Base-by-base conservation (phyloP, 2,329 filamentous ascomycete genomes). In the Pyrenophora tritici-repentis region DNA sequence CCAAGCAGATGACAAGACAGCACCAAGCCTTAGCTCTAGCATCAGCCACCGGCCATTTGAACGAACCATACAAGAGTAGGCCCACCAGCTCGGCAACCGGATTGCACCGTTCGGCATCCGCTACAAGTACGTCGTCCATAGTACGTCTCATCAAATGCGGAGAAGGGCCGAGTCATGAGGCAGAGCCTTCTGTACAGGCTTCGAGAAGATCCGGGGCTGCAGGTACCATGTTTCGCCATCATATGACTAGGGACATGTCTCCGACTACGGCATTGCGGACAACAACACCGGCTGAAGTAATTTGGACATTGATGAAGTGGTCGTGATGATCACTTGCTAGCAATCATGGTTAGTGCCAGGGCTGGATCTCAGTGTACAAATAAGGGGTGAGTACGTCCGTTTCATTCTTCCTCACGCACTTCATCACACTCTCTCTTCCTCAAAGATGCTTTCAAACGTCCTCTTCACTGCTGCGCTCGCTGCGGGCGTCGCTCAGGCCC, bases 401-500 rank as follows among this genome's bases (percentile, higher is more conserved):
- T 1, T 44, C 16, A 22, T 13, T 41, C 18, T 42, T 45, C 50
- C 34, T 42, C 32, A 33, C 50, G 44, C 47, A 52, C 20, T 22
- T 36, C 43, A 40, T 38, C 38, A 41, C 39, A 18, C 31, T 42
- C n/a, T 33, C 33, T 47, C 45, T 39, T 36, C 36, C 10, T 29
- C 33, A 43, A 51, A 36, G 24, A 66, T 66, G 63, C 45, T 62
- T 8, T 60, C 57, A 8, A 61, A 53, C 56, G 35, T 62, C 32
- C 38, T 61, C 35, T 35, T 61, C 18, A 49, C 58, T n/a, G 55
- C 55, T 45, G 55, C 57, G 14, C 42, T 59, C 32, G 59, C 61
- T 57, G 61, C 66, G 43, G 65, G 67, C 47, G 37, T 59, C 14
- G 49, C 50, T 45, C 54, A 56, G 37, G 62, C 58, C 26, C 49